Evolutionary conservation across 495 filamentous ascomycete species (phyloP), one percentile per base, ranked within the genome.

Genomic region (Podospora tetraspora): DNA sequence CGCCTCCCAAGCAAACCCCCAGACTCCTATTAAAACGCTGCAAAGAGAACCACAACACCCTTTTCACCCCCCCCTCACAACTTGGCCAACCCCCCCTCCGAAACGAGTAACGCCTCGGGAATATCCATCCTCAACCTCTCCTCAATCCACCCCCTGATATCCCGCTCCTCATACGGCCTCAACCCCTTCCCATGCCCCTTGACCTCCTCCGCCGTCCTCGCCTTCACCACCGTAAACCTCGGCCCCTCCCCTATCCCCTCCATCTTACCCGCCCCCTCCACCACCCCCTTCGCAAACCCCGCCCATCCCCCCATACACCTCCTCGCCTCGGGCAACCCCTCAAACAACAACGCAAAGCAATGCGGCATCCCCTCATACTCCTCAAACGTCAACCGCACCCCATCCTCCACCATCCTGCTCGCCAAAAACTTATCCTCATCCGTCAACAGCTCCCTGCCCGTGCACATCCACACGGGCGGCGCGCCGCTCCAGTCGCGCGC

Each of bases 331-430:
- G 77, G 64, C 1, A 85, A 71, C n/a, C 72, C 74, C n/a, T 81
- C 76, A 66, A 97, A 78, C 0, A 96, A 61, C 69, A 89, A 71
- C 0, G 83, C 88, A 75, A 96, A 96, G 68, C 90, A 91, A 74
- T 98, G 94, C 59, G 94, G 93, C 92, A 97, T 96, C 1, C 88
- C 90, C 76, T 94, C 91, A 71, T 88, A 96, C 77, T 92, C 84
- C 72, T 93, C 88, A 56, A 87, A 90, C 34, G 86, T 79, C 6
- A 97, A 86, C 1, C 76, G 70, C 1, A 90, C 91, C 13, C 89
- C 89, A 16, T 89, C 87, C 8, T 74, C 71, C 30, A 84, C 81
- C 3, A 92, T 80, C 37, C 84, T 82, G 9, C 83, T 78, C 13
- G 90, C 91, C 7, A 91, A 66, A 52, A 88, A 84, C 58, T 84